Evolutionary conservation across 2,329 filamentous ascomycete species (phyloP).

Genomic region (Nigrograna mackinnonii): DNA sequence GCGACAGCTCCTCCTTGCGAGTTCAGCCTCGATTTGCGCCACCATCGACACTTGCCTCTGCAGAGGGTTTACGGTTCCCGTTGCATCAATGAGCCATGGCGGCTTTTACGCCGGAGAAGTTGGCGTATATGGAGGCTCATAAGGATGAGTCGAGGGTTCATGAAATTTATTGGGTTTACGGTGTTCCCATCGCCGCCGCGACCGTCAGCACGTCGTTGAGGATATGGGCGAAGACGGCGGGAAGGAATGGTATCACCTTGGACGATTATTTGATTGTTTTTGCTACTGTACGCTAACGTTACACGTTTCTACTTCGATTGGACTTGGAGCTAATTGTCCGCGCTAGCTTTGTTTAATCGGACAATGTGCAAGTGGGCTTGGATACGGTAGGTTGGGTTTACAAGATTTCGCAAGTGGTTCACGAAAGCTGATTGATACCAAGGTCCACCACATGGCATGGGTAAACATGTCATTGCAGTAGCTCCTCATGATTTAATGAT

Average conservation of each 20-base stretch:
- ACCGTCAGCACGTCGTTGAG: slow-evolving; percentile 27
- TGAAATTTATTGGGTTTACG: slow-evolving; percentile 36
- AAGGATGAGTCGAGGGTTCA: slow-evolving; percentile 27
- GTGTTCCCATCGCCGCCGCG: slow-evolving; percentile 29
- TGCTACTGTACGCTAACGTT: slow-evolving; percentile 25
- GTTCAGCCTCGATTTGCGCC: too few species aligned
- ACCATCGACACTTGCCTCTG: slow-evolving; percentile 7
- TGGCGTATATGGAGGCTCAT: slow-evolving; percentile 32
- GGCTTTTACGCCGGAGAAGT: slow-evolving; percentile 29
- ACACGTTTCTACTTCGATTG: background rate
- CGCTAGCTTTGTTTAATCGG: slow-evolving; percentile 31
- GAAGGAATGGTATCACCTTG: slow-evolving; percentile 33
- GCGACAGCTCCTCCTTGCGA: too few species aligned
- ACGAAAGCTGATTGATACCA: too few species aligned
- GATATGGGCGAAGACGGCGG: slow-evolving; percentile 31
- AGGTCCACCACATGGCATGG: slow-evolving; percentile 38
- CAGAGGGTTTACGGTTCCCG: background rate
- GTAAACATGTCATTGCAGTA: slow-evolving; percentile 32
- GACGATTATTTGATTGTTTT: slow-evolving; percentile 36
- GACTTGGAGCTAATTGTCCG: slow-evolving; percentile 1
- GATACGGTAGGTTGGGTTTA: slow-evolving; percentile 22
- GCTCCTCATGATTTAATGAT: slow-evolving; percentile 27
- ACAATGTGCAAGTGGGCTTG: slow-evolving; percentile 30
- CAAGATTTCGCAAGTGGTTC: background rate
- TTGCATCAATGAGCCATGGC: slow-evolving; percentile 17